phyloP scores from a whole-genome alignment of 345 rosid genomes.

The Laguncularia racemosa region DNA sequence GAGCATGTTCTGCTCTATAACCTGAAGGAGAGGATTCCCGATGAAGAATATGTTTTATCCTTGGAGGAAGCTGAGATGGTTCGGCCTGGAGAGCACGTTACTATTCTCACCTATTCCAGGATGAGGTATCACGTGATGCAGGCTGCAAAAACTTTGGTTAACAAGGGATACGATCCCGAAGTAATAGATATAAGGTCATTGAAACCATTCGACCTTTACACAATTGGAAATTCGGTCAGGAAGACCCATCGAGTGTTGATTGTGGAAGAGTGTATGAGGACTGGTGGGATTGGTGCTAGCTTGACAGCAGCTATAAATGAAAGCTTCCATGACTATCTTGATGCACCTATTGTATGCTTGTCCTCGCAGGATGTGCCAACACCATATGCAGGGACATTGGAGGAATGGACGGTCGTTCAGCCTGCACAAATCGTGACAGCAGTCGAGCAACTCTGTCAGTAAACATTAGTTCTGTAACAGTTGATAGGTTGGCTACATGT shows the following conservation, averaged over 20 bases:
- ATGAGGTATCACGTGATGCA: constrained; percentile 99
- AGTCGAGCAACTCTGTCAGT: constrained; percentile 86
- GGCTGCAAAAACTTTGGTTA: constrained; percentile 85
- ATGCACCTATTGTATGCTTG: constrained; percentile 81
- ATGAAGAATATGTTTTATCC: constrained; percentile 75
- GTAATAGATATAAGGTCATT: constrained; percentile 88
- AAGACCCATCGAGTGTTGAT: constrained; percentile 86
- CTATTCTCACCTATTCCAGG: constrained; percentile 82
- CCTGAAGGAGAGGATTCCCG: constrained; percentile 93
- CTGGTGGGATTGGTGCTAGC: constrained; percentile 95
- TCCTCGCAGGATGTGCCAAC: constrained; percentile 97
- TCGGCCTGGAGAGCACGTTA: constrained; percentile 83
- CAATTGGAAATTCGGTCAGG: constrained; percentile 84
- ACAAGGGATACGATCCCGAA: constrained; percentile 92
- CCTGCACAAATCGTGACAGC: constrained; percentile 94
- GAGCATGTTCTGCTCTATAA: constrained; percentile 97
- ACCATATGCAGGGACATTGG: constrained; percentile 81
- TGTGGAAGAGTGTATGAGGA: constrained; percentile 96
- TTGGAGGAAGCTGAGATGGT: constrained; percentile 99
- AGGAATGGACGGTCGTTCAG: constrained; percentile 91
- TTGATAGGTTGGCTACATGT: too few species aligned
- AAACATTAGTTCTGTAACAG: background rate
- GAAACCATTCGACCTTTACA: constrained; percentile 85
- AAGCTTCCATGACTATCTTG: constrained; percentile 87
- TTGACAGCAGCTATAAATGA: constrained; percentile 80